phyloP scores from a whole-genome alignment of 1,284 basidiomycete species.

The Moesziomyces aphidis region DNA sequence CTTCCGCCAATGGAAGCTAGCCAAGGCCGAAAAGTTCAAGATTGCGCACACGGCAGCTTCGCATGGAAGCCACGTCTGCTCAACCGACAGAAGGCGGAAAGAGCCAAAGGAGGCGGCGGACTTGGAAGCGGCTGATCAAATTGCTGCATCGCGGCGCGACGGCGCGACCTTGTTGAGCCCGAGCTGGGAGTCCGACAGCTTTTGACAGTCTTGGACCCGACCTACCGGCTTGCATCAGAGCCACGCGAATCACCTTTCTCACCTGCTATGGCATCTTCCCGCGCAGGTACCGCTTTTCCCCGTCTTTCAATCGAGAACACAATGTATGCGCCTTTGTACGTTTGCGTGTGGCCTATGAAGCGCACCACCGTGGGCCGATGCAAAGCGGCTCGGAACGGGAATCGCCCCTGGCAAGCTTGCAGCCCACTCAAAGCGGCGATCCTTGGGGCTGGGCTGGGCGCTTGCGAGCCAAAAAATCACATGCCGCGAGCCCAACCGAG shows the following conservation, averaged over 20 bases:
- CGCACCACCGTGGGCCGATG: not conserved
- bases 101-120: not conserved
- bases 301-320: too few relatives aligned
- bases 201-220: too few relatives aligned
- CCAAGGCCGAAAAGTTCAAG: too few relatives aligned
- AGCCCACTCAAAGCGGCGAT: not conserved
- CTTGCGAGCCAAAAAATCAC: not conserved
- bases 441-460: not conserved
- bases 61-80: not conserved
- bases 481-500: not conserved
- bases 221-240: too few relatives aligned
- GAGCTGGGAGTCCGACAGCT: conserved; percentile 28
- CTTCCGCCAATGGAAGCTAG: too few relatives aligned
- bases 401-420: too few relatives aligned
- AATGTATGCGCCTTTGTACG: too few relatives aligned
- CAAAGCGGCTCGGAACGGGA: not conserved
- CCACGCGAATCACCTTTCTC: too few relatives aligned
- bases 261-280: too few relatives aligned
- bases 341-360: not conserved
- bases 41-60: too few relatives aligned
- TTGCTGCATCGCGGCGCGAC: conserved; percentile 6
- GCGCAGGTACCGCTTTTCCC: too few relatives aligned
- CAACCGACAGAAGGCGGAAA: not conserved
- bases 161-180: conserved; percentile 18
- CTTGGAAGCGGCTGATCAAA: conserved; percentile 21